Evolutionary conservation across 345 rosid species (phyloP).

Genomic region (Populus nigra): DNA sequence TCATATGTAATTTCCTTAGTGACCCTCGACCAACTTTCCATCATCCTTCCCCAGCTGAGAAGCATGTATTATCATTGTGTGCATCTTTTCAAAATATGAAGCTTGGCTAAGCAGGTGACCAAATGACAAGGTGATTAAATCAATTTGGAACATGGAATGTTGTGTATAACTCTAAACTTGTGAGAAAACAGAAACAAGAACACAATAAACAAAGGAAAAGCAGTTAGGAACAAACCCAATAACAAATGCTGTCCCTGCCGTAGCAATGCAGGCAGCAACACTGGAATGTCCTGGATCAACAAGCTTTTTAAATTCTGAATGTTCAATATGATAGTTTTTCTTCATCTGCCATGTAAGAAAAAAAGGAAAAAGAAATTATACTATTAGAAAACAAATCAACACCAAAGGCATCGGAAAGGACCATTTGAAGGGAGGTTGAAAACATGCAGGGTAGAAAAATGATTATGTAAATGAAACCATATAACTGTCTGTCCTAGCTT

Average conservation of each 20-base stretch:
- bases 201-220: not conserved
- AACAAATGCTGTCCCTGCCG: slow-evolving; percentile 73
- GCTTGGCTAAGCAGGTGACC: not conserved
- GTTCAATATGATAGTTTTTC: slow-evolving; percentile 49
- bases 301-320: slow-evolving; percentile 69
- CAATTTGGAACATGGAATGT: not conserved
- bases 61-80: not conserved
- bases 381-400: not conserved
- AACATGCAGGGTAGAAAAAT: not conserved
- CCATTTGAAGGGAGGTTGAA: not conserved
- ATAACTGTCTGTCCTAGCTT: not conserved
- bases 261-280: slow-evolving; percentile 55
- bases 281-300: slow-evolving; percentile 59
- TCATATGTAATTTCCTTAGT: not conserved
- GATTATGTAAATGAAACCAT: not conserved
- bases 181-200: not conserved
- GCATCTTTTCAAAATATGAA: not conserved
- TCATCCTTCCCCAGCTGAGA: not conserved
- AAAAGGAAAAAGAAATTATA: slow-evolving; percentile 1
- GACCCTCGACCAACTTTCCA: not conserved
- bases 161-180: not conserved
- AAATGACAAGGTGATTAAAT: not conserved
- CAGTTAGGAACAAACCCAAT: slow-evolving; percentile 55
- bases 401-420: not conserved
- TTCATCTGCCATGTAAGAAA: slow-evolving; percentile 51